Evolutionary conservation across 1,284 basidiomycete genomes (phyloP).

Genomic region (Grifola frondosa): DNA sequence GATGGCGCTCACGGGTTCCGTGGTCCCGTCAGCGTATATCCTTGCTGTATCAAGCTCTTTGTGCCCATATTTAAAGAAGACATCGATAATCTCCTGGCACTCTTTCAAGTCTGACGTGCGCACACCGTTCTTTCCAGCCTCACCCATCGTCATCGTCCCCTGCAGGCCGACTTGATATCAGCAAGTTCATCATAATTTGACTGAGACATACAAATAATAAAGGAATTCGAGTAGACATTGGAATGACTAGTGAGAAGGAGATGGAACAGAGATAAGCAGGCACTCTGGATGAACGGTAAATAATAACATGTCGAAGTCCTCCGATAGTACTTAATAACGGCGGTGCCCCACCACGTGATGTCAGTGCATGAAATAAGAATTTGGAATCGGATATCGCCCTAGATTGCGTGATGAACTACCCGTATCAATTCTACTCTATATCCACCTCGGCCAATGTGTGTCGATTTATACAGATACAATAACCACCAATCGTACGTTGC

Average conservation of each 20-base stretch:
- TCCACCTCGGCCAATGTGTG: too few species aligned
- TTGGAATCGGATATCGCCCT: too few species aligned
- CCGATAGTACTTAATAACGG: too few species aligned
- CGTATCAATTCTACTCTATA: too few species aligned
- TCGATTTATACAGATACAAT: too few species aligned
- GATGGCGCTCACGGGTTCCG: constrained; percentile 40
- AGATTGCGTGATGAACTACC: too few species aligned
- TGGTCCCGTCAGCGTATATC: constrained; percentile 50
- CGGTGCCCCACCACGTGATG: too few species aligned
- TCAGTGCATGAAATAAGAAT: too few species aligned
- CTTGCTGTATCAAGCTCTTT: constrained; percentile 51
- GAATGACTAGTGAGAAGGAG: constrained; percentile 4
- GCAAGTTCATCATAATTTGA: neutral
- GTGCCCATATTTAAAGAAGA: constrained; percentile 43
- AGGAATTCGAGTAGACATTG: constrained; percentile 13
- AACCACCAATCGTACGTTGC: too few species aligned
- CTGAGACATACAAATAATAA: constrained; percentile 8
- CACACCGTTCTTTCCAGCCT: constrained; percentile 42
- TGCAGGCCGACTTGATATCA: constrained; percentile 14
- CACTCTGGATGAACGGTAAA: too few species aligned
- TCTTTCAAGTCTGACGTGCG: constrained; percentile 38
- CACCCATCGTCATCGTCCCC: constrained; percentile 54
- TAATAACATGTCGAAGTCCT: too few species aligned
- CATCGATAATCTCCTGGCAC: constrained; percentile 46
- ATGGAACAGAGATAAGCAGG: neutral